Base-by-base conservation (phyloP, 371 early-diverging fungal species). In the Syncephalastrum sp. region DNA sequence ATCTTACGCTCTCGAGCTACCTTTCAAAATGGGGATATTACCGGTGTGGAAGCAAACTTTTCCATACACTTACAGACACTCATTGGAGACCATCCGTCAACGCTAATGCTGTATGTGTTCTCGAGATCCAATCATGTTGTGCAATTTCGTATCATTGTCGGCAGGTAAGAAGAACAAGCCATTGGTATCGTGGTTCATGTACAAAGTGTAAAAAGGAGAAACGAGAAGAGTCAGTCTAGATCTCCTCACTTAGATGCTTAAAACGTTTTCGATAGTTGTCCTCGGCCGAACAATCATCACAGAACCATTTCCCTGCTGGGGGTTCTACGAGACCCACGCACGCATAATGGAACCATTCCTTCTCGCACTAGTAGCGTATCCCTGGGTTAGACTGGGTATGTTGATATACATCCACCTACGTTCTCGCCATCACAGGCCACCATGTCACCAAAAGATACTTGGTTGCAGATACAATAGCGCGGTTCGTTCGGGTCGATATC, bases 381-480 rank as follows among this genome's bases (percentile, higher is more conserved):
- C 14, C 38, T 10, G 5, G 14, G 25, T 44, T 16, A 55, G 55
- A 10, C 21, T 17, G 19, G 43, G 2, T n/a, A 43, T 24, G 5
- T 54, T 46, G 24, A n/a, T 10, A 3, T 54, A 17, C 21, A 16
- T 27, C 1, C 14, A 68, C 81, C 71, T 83, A 91, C 92, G 60
- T 92, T 91, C 27, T 83, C 87, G 33, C 92, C 91, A 71, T 97
- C 98, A 65, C 98, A 97, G 15, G 91, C 98, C 64, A 98, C 91
- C 98, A 98, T 98, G 50, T 95, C 94, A n/a, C 98, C 98, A 71
- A 83, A 97, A 10, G 96, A 95, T 6, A 98, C 95, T 71, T 95
- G 93, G 46, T 90, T 83, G 60, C 98, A 98, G 60, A 90, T 89
- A 73, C 98, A 98, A 65, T 98, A 98, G 3, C 84, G 84, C 8